Conservation (phyloP, 495 filamentous ascomycete genomes). For the Neurospora sp. region DNA sequence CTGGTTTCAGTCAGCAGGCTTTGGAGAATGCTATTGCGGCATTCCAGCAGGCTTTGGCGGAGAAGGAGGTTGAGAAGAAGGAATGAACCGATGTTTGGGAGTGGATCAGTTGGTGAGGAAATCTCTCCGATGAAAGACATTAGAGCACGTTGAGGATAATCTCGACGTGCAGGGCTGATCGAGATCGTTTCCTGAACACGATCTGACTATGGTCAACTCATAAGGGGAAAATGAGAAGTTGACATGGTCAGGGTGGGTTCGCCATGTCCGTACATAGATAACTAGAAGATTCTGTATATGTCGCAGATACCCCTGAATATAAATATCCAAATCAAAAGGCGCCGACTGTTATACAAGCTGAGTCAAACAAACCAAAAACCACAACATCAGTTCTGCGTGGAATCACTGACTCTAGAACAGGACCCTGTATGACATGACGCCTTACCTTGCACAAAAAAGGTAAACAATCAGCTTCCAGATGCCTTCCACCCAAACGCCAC, state of each 20-base stretch:
- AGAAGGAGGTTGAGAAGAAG: background rate
- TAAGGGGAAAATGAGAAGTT: background rate
- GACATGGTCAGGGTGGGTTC: background rate
- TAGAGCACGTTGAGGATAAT: background rate
- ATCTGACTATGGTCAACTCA: background rate
- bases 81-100: background rate
- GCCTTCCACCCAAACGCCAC: background rate
- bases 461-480: background rate
- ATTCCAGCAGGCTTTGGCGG: conserved; percentile 20
- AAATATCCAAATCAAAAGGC: background rate
- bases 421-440: background rate
- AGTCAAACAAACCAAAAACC: background rate
- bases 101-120: background rate
- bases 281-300: background rate
- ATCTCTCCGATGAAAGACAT: background rate
- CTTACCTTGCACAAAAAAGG: background rate
- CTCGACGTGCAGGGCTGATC: background rate
- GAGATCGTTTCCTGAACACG: background rate
- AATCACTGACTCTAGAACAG: background rate
- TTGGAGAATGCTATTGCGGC: conserved; percentile 18
- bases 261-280: background rate
- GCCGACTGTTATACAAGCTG: background rate
- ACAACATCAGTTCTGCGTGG: background rate
- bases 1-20: conserved; percentile 24
- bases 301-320: background rate